Base-by-base conservation (phyloP, 1,284 basidiomycete species). In the Erythrobasidium hasegawianum region DNA sequence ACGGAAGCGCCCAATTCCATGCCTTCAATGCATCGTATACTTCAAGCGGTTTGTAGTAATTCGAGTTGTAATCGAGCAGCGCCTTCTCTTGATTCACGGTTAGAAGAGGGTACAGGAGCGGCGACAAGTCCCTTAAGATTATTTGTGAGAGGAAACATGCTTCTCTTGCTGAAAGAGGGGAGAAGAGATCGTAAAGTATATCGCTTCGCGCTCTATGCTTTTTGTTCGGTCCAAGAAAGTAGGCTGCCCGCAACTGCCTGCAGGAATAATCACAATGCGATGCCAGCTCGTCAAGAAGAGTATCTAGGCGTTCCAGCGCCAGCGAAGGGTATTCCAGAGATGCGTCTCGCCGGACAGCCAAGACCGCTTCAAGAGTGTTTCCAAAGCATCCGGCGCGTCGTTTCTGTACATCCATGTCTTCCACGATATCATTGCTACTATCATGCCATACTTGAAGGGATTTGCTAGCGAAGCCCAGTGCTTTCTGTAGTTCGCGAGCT, bases 81-180 rank as follows among this genome's bases (percentile, higher is more conserved):
- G 82, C 80, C 1, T 43, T 41, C 1, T 58, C 22, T 10, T 41
- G 59, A 4, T 58, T 68, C 0, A 76, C 74, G 2, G 81, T 81
- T 0, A 83, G 81, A 0, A 86, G 76, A 0, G 88, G 86, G 71
- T 87, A 87, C 0, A 91, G 76, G 1, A 93, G 74, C 1, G 90
- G 89, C 18, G 86, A 82, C 0, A 94, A 78, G 75, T 93, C 90
- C 69, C 87, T 87, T 24, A 94, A 81, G 64, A 95, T 87, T 67
- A 94, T 86, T 74, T 94, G 89, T 0, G 86, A 85, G 56, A 92
- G 78, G 61, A 86, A 82, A 0, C 83, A 80, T 0, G 86, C 81
- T 47, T 88, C 86, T 4, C 76, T 76, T 0, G 88, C 83, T 0
- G 83, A 79, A 2, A 89, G 76, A 1, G 77, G 74, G 18, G 79